Base-by-base conservation (phyloP, 768 basidiomycete species). In the Trametes coccinea region DNA sequence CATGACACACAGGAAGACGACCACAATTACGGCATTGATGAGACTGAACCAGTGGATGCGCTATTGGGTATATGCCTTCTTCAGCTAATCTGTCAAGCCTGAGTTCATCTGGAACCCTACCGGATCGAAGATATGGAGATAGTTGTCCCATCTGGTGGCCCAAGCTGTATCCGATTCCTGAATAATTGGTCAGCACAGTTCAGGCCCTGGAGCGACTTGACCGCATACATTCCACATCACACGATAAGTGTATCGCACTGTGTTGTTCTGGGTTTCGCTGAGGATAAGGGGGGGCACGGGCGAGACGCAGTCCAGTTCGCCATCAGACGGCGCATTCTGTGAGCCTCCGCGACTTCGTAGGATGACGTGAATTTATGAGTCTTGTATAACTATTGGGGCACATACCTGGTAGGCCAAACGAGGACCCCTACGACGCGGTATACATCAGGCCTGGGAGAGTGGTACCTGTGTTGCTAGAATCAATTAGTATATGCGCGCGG, bases 141-240 rank as follows among this genome's bases (percentile, higher is more conserved):
- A 98, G 68, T 89, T 90, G 72, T 98, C 96, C 95, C 96, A 98
- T 53, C 96, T 82, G 3, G 95, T 92, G 4, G 94, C 95, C 92
- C 92, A 94, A 54, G 90, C 89, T 10, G 90, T 92, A 62, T 87
- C 84, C 30, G 93, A 95, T 82, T 87, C 81, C 92, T 93, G 63
- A 31, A 16, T 14, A n/a, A 52, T 4, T 22, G 16, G 40, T 52
- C 29, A 34, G 22, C 31, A n/a, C 51, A 43, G 7, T 41, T 47
- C 59, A n/a, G 17, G 46, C 33, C 46, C 14, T 41, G 3, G 50
- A 34, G 16, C 48, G 34, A 29, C 41, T 22, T 30, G 54, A 40
- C 45, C 22, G 27, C 89, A 74, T 69, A 89, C 93, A 73, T 87
- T 84, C 92, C 93, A 98, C 43, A 85, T 85, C 4, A 98, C 84